Evolutionary conservation across 257 asterid species (phyloP), one percentile per base, ranked within the genome.

Genomic region (Solanum megistacrolobum): DNA sequence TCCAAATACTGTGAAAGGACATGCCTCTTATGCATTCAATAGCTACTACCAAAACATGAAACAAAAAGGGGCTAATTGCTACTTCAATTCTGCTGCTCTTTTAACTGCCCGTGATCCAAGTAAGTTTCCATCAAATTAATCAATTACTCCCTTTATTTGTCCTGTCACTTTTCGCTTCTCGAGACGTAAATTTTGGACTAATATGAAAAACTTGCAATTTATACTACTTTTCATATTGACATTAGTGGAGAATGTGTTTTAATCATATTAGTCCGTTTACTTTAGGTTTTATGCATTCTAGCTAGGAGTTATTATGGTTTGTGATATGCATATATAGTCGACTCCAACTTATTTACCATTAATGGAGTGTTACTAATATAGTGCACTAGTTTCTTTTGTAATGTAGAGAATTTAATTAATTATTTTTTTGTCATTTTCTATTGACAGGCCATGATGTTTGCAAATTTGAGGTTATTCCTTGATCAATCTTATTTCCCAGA

Each of bases 21-120:
- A 96, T 76, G 98, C 98, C 39, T 95, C 98, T 41, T 97, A 86
- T 88, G 99, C 95, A 31, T 96, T 96, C 95, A 96, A 97, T 89
- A 95, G 94, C 90, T 95, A 96, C 79, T 96, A 93, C 89, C 99
- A 96, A 92, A 94, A 92, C 4, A 89, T 91, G 91, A 97, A 93
- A 91, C 92, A 88, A 91, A 92, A 87, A 76, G 98, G 98, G 25
- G 98, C 92, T 39, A 89, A 90, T 66, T 97, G 99, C 84, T 97
- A 96, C 85, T 96, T 97, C 93, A 91, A 89, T 78, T 89, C 95
- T 86, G 98, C 98, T 86, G 98, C 99, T 3, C 3, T 96, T 85
- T 81, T 97, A 46, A 91, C 95, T 18, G 94, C 89, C 34, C 91
- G 86, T 36, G 83, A 96, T 92, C 98, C 99, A 72, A 97, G 99